phyloP scores from a whole-genome alignment of 108 stramenopile species.

The Pseudonitzschia delicatissima region DNA sequence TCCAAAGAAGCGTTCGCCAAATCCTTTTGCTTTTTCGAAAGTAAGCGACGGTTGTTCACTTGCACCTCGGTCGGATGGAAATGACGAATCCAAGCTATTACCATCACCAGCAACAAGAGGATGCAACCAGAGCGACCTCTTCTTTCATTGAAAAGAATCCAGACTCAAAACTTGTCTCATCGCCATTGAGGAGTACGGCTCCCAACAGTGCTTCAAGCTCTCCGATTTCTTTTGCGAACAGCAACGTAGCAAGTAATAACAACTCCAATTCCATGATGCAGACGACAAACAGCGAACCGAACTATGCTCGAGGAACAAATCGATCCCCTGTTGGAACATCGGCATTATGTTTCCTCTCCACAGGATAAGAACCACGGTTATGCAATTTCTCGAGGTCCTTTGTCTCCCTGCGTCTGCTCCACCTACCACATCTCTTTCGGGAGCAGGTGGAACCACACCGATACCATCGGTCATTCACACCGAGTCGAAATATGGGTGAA shows the following conservation, averaged over 20 bases:
- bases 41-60: too few species aligned
- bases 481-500: background rate
- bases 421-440: background rate
- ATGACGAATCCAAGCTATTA: background rate
- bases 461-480: constrained; percentile 7
- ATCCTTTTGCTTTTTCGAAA: too few species aligned
- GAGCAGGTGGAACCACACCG: constrained; percentile 1
- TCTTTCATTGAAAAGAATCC: background rate
- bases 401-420: constrained; percentile 7
- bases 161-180: background rate
- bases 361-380: too few species aligned
- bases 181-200: background rate
- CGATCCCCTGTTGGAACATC: too few species aligned
- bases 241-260: background rate
- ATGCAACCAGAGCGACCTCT: background rate
- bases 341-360: too few species aligned
- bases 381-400: constrained; percentile 2
- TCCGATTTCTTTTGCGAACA: background rate
- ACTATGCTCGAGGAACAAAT: too few species aligned
- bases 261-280: background rate
- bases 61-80: too few species aligned
- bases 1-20: too few species aligned
- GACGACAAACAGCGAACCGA: background rate
- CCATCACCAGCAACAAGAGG: background rate
- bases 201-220: constrained; percentile 5